Base-by-base conservation (phyloP, 805 yeast genomes). In the Candida hungchunana region DNA sequence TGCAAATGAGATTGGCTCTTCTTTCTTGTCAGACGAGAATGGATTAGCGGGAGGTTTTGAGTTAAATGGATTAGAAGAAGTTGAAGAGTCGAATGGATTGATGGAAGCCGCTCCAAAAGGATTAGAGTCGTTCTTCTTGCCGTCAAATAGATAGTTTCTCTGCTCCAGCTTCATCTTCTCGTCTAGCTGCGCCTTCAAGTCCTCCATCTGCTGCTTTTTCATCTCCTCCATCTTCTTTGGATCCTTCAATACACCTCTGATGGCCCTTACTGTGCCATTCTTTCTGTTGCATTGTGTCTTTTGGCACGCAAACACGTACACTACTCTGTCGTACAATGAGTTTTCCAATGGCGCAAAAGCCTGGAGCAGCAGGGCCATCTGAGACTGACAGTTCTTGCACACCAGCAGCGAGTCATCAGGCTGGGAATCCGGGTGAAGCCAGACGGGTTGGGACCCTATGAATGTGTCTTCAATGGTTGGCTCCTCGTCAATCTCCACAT, bases 241-340 rank as follows among this genome's bases (percentile, higher is more conserved):
- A 50, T 81, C 86, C 47, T 79, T 76, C 40, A 69, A 62, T 1
- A 89, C 66, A 3, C 90, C 95, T 55, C 97, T 69, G 34, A 93
- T 65, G 19, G 86, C 88, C 46, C 82, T 75, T 2, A 88, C 66
- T 1, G 83, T 66, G 5, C 95, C 95, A 4, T 71, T 66, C 47
- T 75, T 73, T 43, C 85, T 69, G 29, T 82, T 71, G 57, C 98
- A 93, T 0, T 60, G 47, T 16, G 75, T 63, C 29, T 74, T 71
- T 13, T 64, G 53, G 60, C 98, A 93, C 2, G 79, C 77, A 55
- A 90, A 84, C 0, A 93, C 69, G 52, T 90, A 93, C 13, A 93
- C 59, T 4, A 77, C 78, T 41, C 98, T 73, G 50, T 86, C 96
- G 53, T 89, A 87, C 27, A 77, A 65, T 9, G 79, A 68, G 23